phyloP scores from a whole-genome alignment of 768 basidiomycete species.

The Xanthoconium purpureum region DNA sequence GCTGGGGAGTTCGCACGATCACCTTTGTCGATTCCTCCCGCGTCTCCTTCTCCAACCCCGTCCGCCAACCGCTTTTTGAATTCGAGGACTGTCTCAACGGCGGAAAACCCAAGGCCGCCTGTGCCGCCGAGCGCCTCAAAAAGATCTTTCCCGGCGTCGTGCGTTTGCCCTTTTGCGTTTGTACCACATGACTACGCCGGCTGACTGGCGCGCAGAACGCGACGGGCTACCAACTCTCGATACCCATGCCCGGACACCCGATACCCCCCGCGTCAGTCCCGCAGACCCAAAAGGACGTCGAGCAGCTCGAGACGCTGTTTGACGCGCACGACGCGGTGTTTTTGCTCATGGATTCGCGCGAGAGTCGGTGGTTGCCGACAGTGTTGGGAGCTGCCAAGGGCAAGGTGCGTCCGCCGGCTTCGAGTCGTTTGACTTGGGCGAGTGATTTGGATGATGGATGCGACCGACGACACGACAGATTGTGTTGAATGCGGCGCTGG shows the following conservation, averaged over 20 bases:
- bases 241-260: constrained; percentile 99
- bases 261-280: constrained; percentile 58
- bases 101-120: constrained; percentile 90
- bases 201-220: constrained; percentile 57
- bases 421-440: too few species aligned
- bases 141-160: constrained; percentile 94
- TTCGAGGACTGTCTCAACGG: constrained; percentile 92
- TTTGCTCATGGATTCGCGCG: constrained; percentile 96
- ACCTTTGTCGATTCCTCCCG: constrained; percentile 88
- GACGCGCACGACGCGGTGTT: constrained; percentile 88
- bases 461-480: constrained; percentile 48
- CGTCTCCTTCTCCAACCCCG: constrained; percentile 97
- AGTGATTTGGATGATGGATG: too few species aligned
- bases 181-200: too few species aligned
- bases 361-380: constrained; percentile 95
- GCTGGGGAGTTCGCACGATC: constrained; percentile 93
- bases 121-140: constrained; percentile 80
- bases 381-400: constrained; percentile 80
- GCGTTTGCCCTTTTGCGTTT: constrained; percentile 21
- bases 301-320: constrained; percentile 70
- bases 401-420: constrained; percentile 52
- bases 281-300: constrained; percentile 65
- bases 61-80: constrained; percentile 93
- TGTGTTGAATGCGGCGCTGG: constrained; percentile 90
- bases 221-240: constrained; percentile 68